Conservation (phyloP, 2,329 filamentous ascomycete genomes). For the Colletotrichum lentis region DNA sequence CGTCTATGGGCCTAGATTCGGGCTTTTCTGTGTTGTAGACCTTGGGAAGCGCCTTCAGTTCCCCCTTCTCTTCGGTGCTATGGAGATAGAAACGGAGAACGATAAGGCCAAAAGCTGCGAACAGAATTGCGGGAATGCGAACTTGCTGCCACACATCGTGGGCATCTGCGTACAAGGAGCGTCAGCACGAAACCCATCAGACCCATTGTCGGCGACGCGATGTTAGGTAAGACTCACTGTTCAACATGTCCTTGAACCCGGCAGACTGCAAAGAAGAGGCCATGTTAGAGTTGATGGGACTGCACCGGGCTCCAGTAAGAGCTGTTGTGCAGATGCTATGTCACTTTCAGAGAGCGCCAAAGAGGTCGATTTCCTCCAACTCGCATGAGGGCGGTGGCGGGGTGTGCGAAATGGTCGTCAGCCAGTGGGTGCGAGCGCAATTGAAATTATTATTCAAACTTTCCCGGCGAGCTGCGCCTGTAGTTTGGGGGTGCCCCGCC, state of each 20-base stretch:
- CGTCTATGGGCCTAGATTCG: conserved; percentile 27
- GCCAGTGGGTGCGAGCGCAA: conserved; percentile 31
- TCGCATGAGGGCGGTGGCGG: conserved; percentile 21
- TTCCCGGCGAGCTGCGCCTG: conserved; percentile 19
- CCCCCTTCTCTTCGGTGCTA: conserved; percentile 26
- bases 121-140: conserved; percentile 37
- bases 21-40: conserved; percentile 26
- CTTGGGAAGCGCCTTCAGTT: conserved; percentile 34
- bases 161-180: conserved; percentile 20
- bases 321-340: conserved; percentile 9
- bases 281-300: conserved; percentile 17
- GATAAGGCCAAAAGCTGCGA: conserved; percentile 29
- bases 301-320: conserved; percentile 25
- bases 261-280: conserved; percentile 11
- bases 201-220: not conserved
- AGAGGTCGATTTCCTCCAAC: conserved; percentile 3
- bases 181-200: conserved; percentile 5
- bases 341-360: conserved; percentile 17
- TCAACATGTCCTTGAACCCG: conserved; percentile 26
- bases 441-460: conserved; percentile 31
- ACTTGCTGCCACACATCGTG: conserved; percentile 38
- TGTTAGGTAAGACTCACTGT: conserved; percentile 16
- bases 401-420: conserved; percentile 17
- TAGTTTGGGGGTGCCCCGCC: conserved; percentile 33
- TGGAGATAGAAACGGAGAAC: conserved; percentile 38